Base-by-base conservation (phyloP, 768 basidiomycete genomes). In the Boletellus sp. region DNA sequence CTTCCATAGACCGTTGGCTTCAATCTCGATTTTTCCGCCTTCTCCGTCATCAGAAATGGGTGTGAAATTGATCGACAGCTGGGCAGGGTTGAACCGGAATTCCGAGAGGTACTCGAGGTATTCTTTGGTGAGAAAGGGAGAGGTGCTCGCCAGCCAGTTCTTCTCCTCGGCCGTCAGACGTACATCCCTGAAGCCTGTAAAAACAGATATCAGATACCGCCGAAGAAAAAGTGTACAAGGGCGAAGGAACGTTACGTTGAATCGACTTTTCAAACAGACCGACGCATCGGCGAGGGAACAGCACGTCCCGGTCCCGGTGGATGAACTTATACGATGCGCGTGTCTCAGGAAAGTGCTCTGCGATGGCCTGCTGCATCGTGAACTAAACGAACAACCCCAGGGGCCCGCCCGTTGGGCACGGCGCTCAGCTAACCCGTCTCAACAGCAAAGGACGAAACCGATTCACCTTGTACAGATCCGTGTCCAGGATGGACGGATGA, bases 361-460 rank as follows among this genome's bases (percentile, higher is more conserved):
- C 60, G 20, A 97, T 83, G 0, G 92, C 93, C 70, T 94, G 89
- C 71, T 98, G 95, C 95, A 96, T 98, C 0, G 93, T 90, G 41
- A 96, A 74, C 91, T 95, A 50, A 13, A 26, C 9, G 2, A 22
- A 17, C 3, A 34, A 26, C 24, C 24, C 24, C 4, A 28, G 9
- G 28, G 11, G 28, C 28, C 28, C 28, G 11, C 28, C 28, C 28
- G 11, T 28, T 10, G 9, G 28, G 7, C 28, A 11, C 28, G 28
- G 28, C 28, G 28, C 11, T 28, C 3, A 28, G 28, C 28, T 28
- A 8, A 26, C 6, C 4, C 26, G 28, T 28, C 28, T 11, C 3
- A 11, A 28, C 5, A 28, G 3, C 4, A 28, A 28, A 28, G 7
- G 28, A 8, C 28, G 42, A 23, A 17, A 26, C 28, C 47, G n/a